Percentiles rank a stretch among this genome's conserved stretches.
Evolutionary conservation across 768 basidiomycete species (phyloP).

Genomic region (Russula lepida): DNA sequence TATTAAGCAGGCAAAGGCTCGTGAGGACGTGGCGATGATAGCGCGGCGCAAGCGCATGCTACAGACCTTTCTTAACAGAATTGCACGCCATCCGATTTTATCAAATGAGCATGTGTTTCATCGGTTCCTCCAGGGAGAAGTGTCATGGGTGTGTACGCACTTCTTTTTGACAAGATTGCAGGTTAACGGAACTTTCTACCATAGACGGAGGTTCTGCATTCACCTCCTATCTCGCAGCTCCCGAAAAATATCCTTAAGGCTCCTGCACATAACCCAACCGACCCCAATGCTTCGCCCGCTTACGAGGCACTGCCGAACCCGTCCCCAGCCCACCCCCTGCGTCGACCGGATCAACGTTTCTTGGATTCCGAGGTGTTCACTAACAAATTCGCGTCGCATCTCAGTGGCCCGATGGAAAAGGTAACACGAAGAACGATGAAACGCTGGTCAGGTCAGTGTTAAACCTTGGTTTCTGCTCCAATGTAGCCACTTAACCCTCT

Average conservation of each 20-base stretch:
- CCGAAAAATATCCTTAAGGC: constrained; percentile 96
- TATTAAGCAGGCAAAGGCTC: constrained; percentile 92
- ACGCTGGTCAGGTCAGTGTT: constrained; percentile 78
- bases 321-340: constrained; percentile 79
- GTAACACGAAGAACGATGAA: constrained; percentile 88
- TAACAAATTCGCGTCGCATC: constrained; percentile 87
- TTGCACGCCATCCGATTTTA: constrained; percentile 86
- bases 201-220: constrained; percentile 86
- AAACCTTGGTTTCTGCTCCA: background rate
- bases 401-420: constrained; percentile 91
- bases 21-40: constrained; percentile 91
- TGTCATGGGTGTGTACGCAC: constrained; percentile 72
- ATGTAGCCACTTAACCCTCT: background rate
- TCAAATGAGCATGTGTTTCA: constrained; percentile 96
- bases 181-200: background rate
- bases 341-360: constrained; percentile 91
- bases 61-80: constrained; percentile 87
- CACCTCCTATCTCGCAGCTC: constrained; percentile 80
- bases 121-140: constrained; percentile 90
- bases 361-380: constrained; percentile 95
- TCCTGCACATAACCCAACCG: constrained; percentile 90
- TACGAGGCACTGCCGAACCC: constrained; percentile 87
- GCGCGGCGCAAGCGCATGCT: constrained; percentile 88
- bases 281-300: constrained; percentile 58
- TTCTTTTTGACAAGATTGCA: background rate